Conservation (phyloP, 495 filamentous ascomycete species). For the Penicillium steckii region DNA sequence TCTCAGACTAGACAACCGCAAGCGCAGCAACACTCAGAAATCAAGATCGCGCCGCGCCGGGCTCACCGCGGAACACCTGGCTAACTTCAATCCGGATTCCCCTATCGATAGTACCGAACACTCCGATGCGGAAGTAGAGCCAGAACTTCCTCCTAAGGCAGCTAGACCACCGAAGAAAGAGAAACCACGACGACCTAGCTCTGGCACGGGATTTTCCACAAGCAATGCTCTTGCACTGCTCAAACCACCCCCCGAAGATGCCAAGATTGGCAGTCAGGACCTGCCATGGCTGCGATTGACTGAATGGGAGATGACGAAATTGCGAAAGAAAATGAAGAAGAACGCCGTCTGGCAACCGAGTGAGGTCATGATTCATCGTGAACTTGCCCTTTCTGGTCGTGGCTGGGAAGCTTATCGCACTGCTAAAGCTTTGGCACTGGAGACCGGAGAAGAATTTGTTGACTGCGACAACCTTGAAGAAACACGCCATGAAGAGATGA, state of each 20-base stretch:
- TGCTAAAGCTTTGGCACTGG: conserved; percentile 66
- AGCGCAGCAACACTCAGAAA: conserved; percentile 23
- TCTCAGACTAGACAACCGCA: conserved; percentile 55
- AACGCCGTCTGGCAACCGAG: conserved; percentile 94
- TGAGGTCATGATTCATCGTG: conserved; percentile 92
- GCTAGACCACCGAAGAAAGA: conserved; percentile 34
- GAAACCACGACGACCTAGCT: conserved; percentile 45
- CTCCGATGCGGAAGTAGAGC: conserved; percentile 39
- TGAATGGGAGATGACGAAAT: conserved; percentile 82
- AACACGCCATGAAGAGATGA: conserved; percentile 49
- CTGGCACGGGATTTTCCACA: conserved; percentile 64
- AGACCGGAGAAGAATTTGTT: conserved; percentile 63
- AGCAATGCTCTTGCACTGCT: conserved; percentile 75
- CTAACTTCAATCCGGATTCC: conserved; percentile 41
- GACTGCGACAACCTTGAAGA: conserved; percentile 52
- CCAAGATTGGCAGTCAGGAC: conserved; percentile 69
- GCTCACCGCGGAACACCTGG: conserved; percentile 35
- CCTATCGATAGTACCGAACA: conserved; percentile 48
- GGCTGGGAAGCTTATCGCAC: conserved; percentile 72
- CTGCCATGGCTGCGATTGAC: conserved; percentile 90
- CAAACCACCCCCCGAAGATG: conserved; percentile 75
- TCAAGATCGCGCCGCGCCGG: conserved; percentile 39
- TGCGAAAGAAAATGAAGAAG: conserved; percentile 98
- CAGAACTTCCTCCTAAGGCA: conserved; percentile 10
- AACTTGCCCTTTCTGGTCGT: conserved; percentile 73